These are phyloP conservation scores for Pestalotiopsis fici DNA, from an alignment of 2,329 filamentous ascomycete species.

Conservation along the genomic window DNA sequence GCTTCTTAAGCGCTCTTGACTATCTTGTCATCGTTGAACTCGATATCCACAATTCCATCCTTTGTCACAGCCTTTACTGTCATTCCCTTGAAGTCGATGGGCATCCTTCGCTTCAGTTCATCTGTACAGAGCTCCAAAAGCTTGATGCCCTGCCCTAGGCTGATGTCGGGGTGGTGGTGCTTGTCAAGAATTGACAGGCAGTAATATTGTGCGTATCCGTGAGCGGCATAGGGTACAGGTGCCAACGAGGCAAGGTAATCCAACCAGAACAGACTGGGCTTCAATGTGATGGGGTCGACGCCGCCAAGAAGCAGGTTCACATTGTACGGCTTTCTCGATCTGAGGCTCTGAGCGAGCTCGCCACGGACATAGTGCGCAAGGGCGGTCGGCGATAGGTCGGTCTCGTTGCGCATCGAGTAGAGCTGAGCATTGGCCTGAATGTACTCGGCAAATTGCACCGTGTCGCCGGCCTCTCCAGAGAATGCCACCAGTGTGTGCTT, in stretches of 20 bases:
- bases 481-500: slow-evolving; percentile 94
- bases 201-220: slow-evolving; percentile 99
- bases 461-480: slow-evolving; percentile 94
- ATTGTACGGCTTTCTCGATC: slow-evolving; percentile 91
- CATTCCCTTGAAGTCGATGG: slow-evolving; percentile 99
- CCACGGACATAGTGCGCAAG: slow-evolving; percentile 92
- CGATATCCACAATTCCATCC: slow-evolving; percentile 83
- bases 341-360: slow-evolving; percentile 86
- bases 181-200: slow-evolving; percentile 97
- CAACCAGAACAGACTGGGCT: slow-evolving; percentile 94
- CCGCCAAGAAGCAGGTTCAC: slow-evolving; percentile 96
- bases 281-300: slow-evolving; percentile 86
- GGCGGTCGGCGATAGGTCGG: slow-evolving; percentile 85
- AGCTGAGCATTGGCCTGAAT: slow-evolving; percentile 98
- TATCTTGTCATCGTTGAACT: slow-evolving; percentile 80
- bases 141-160: slow-evolving; percentile 85
- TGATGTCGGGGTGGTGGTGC: slow-evolving; percentile 95
- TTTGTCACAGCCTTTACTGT: slow-evolving; percentile 92
- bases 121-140: slow-evolving; percentile 93
- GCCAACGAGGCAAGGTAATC: slow-evolving; percentile 93
- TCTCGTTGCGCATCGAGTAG: slow-evolving; percentile 97
- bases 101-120: slow-evolving; percentile 93
- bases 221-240: slow-evolving; percentile 89
- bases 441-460: slow-evolving; percentile 98
- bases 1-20: slow-evolving; percentile 58